These are phyloP conservation scores for Aspergillus piperis DNA, from an alignment of 2,329 filamentous ascomycete genomes.

Conservation along the genomic window DNA sequence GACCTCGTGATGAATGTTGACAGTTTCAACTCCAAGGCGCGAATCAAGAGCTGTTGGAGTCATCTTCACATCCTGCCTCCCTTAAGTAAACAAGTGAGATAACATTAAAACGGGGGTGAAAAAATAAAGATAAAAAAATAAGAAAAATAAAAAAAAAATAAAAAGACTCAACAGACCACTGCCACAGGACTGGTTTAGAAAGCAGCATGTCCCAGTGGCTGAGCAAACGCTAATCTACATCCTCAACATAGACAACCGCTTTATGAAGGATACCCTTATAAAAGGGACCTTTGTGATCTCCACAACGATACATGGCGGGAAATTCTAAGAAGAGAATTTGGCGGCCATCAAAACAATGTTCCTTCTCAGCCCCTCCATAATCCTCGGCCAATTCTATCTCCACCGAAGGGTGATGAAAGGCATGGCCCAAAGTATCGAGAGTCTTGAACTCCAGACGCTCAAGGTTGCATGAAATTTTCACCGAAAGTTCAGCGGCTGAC, in stretches of 20 bases:
- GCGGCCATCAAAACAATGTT: background rate
- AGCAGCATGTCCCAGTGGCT: too few relatives aligned
- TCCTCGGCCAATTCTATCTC: background rate
- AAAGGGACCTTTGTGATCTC: background rate
- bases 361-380: background rate
- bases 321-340: background rate
- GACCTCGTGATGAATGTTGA: too few relatives aligned
- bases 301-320: background rate
- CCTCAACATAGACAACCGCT: background rate
- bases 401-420: background rate
- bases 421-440: background rate
- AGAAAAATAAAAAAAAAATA: too few relatives aligned
- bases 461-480: background rate
- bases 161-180: too few relatives aligned
- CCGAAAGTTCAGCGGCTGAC: background rate
- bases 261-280: too few relatives aligned
- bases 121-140: too few relatives aligned
- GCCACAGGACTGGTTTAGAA: too few relatives aligned
- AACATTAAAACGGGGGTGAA: too few relatives aligned
- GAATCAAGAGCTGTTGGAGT: too few relatives aligned
- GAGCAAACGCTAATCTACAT: background rate
- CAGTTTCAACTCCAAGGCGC: too few relatives aligned
- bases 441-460: background rate
- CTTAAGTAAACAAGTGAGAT: too few relatives aligned
- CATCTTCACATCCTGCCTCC: background rate